Evolutionary conservation across 495 filamentous ascomycete species (phyloP), one percentile per base, ranked within the genome.

Genomic region (Hyaloscypha variabilis): DNA sequence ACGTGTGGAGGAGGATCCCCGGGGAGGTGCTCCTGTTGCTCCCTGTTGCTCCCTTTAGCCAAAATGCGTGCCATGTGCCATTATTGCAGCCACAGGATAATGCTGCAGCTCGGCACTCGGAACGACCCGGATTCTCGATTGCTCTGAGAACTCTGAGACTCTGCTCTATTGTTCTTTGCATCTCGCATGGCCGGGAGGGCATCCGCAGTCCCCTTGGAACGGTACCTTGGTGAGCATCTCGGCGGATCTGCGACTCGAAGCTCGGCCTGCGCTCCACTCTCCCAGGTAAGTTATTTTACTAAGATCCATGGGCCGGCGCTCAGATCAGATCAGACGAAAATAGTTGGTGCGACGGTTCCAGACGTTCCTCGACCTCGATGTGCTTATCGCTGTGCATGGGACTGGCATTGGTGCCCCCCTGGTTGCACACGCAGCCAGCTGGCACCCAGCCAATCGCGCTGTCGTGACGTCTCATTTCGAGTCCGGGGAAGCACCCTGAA

Each of bases 121-220:
- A 52, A 53, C 63, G 63, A 56, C 58, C 63, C 63, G 63, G 63
- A 60, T 60, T 26, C 25, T n/a, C n/a, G n/a, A n/a, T n/a, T n/a
- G n/a, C 31, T 36, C 31, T 13, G 13, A 13, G 31, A 36, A 5
- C 31, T 6, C 31, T 6, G 31, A 6, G 31, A 5, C 31, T 5
- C 31, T 6, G 6, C 31, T 13, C 31, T 36, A 36, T 36, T 36
- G 6, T 36, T 36, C n/a, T n/a, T n/a, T n/a, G n/a, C n/a, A 13
- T 13, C 13, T 34, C 13, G 2, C 31, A 34, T 0, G 31, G 8
- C 31, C 13, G 31, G 31, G 31, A 6, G 31, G 31, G 8, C 31
- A 34, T 34, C 31, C 2, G 31, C 31, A 34, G 13, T n/a, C n/a
- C n/a, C 31, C 13, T 36, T 13, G 10, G 19, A 46, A 1, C 6